These are phyloP conservation scores for Evernia prunastri DNA, from an alignment of 495 filamentous ascomycete genomes.

Conservation along the genomic window DNA sequence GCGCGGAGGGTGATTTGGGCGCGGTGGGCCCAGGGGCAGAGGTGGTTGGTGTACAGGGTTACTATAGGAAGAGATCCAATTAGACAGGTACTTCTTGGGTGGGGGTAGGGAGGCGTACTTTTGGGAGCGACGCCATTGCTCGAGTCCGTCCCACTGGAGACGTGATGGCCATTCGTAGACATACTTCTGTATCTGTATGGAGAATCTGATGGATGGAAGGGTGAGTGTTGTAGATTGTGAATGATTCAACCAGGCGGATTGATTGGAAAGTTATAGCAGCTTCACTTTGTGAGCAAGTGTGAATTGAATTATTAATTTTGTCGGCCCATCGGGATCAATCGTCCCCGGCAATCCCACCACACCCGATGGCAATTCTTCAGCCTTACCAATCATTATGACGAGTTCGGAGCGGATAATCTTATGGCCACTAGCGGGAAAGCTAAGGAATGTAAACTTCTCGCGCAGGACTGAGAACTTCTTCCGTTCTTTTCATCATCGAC, in stretches of 20 bases:
- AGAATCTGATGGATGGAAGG: too few relatives aligned
- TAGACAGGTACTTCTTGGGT: background rate
- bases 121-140: slow-evolving; percentile 16
- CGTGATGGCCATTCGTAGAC: slow-evolving; percentile 1
- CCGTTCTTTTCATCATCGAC: slow-evolving; percentile 24
- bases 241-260: background rate
- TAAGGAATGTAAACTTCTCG: slow-evolving; percentile 17
- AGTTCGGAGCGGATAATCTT: too few relatives aligned
- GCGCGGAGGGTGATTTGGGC: slow-evolving; percentile 72
- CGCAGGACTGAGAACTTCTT: slow-evolving; percentile 27
- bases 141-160: background rate
- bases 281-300: too few relatives aligned
- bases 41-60: slow-evolving; percentile 67
- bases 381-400: too few relatives aligned
- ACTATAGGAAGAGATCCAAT: slow-evolving; percentile 36
- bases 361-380: too few relatives aligned
- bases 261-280: background rate
- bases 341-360: too few relatives aligned
- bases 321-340: too few relatives aligned
- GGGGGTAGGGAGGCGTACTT: slow-evolving; percentile 2
- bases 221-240: background rate
- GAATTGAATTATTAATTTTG: too few relatives aligned
- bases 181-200: background rate
- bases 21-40: slow-evolving; percentile 78
- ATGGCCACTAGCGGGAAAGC: slow-evolving; percentile 7